Evolutionary conservation across 208 protist species (phyloP).

Genomic region (Angomonas ambiguus): DNA sequence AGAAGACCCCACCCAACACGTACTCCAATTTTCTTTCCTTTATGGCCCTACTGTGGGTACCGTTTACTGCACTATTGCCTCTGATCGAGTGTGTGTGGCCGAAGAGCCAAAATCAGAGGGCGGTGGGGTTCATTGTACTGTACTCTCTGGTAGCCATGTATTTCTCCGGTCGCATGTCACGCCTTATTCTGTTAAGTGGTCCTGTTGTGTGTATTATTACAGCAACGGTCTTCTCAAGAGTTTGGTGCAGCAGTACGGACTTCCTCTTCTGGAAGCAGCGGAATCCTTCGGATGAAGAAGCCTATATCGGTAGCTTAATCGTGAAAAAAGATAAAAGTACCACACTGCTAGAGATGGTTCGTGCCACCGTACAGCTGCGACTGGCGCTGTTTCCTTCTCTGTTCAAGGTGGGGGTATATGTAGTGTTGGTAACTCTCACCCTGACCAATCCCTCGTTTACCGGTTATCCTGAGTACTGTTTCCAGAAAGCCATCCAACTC

Average conservation of each 20-base stretch:
- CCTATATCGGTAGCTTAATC: too few species aligned
- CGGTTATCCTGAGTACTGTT: constrained; percentile 9
- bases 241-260: constrained; percentile 15
- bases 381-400: too few species aligned
- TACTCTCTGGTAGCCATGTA: constrained; percentile 46
- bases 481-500: neutral
- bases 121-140: constrained; percentile 33
- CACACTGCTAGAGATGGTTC: too few species aligned
- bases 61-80: constrained; percentile 23
- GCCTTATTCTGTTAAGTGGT: constrained; percentile 52
- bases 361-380: too few species aligned
- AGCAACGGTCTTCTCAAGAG: constrained; percentile 21
- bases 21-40: constrained; percentile 27
- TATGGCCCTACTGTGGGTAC: constrained; percentile 14
- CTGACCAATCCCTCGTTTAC: neutral
- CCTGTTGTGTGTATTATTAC: constrained; percentile 29
- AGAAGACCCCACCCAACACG: constrained; percentile 3
- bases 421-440: too few species aligned
- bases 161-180: constrained; percentile 58
- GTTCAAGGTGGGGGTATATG: neutral
- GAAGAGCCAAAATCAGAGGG: too few species aligned
- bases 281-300: too few species aligned
- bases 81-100: too few species aligned
- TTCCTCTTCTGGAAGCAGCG: neutral
- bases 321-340: too few species aligned